Conservation (phyloP, 345 rosid genomes). For the Eucalyptus sp. region DNA sequence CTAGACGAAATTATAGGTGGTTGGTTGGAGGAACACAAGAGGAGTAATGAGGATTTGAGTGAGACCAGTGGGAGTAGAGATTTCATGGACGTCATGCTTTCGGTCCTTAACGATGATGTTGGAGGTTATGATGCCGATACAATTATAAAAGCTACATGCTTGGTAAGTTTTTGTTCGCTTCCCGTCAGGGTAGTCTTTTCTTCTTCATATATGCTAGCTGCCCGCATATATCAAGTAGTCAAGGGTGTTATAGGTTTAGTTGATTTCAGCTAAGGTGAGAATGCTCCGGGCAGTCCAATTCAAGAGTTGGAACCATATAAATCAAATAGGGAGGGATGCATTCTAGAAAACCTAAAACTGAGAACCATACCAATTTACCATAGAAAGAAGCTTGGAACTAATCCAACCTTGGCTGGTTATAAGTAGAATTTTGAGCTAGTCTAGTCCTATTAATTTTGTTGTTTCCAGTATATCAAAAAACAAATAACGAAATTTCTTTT, state of each 20-base stretch:
- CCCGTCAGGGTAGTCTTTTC: background rate
- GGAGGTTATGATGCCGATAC: background rate
- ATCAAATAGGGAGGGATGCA: background rate
- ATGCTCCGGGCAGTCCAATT: too few species aligned
- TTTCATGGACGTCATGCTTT: constrained; percentile 6
- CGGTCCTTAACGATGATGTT: background rate
- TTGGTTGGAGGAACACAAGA: constrained; percentile 10
- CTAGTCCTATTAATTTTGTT: too few species aligned
- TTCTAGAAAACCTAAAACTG: too few species aligned
- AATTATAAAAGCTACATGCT: background rate
- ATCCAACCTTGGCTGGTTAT: too few species aligned
- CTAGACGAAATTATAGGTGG: background rate
- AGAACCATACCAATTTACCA: background rate
- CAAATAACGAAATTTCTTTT: background rate
- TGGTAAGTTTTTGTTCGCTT: background rate
- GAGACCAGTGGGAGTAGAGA: background rate
- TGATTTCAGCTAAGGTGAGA: too few species aligned
- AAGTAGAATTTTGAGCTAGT: too few species aligned
- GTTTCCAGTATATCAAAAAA: background rate
- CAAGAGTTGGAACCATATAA: background rate
- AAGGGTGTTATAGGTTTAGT: background rate
- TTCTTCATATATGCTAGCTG: background rate
- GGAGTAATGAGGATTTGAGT: background rate
- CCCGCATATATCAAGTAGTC: background rate
- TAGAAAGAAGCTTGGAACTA: background rate